phyloP scores from a whole-genome alignment of 2,329 filamentous ascomycete species.

The Colletotrichum sp. region DNA sequence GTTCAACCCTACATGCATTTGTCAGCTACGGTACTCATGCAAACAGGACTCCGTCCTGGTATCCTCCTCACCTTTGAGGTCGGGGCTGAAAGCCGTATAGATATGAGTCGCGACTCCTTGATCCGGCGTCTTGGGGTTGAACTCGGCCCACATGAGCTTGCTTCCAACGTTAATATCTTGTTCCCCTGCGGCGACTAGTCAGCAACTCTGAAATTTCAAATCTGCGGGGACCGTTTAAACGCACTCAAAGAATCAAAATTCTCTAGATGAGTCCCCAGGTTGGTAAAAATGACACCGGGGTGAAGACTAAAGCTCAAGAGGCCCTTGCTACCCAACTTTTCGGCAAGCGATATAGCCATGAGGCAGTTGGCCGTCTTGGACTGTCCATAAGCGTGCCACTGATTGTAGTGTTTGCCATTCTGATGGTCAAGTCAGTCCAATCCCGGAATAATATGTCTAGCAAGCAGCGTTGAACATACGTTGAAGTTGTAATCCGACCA shows the following conservation, averaged over 20 bases:
- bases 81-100: conserved; percentile 35
- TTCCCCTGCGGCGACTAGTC: conserved; percentile 25
- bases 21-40: background rate
- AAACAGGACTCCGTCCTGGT: background rate
- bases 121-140: conserved; percentile 28
- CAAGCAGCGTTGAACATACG: conserved; percentile 22
- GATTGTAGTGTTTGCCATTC: conserved; percentile 25
- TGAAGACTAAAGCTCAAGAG: conserved; percentile 37
- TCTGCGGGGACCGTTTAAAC: background rate
- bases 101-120: conserved; percentile 34
- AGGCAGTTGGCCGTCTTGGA: conserved; percentile 35
- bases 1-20: conserved; percentile 11
- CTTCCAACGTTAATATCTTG: conserved; percentile 23
- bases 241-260: background rate
- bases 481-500: conserved; percentile 50
- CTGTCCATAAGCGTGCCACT: conserved; percentile 30
- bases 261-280: conserved; percentile 18
- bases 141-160: conserved; percentile 21
- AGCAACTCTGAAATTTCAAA: background rate
- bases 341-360: conserved; percentile 33
- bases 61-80: background rate
- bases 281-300: conserved; percentile 33
- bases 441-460: background rate
- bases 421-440: background rate
- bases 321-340: conserved; percentile 32